Conservation (phyloP, 345 rosid species). For the Litchi chinensis region DNA sequence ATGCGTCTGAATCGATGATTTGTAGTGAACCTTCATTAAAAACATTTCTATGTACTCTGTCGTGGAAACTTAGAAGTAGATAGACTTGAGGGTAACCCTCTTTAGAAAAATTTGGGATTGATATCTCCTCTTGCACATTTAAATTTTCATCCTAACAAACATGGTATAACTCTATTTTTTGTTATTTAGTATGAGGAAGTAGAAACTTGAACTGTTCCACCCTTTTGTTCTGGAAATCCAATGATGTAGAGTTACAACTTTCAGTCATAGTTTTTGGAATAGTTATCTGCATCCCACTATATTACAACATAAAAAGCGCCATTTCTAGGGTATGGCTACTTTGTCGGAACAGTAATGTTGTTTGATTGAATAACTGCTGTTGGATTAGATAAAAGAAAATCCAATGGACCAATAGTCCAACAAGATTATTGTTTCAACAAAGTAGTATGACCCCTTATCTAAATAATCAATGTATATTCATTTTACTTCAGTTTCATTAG, state of each 20-base stretch:
- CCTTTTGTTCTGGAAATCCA: not conserved
- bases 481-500: not conserved
- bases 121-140: not conserved
- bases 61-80: not conserved
- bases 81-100: not conserved
- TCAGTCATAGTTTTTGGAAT: not conserved
- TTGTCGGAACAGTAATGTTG: too few species aligned
- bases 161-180: not conserved
- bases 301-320: not conserved
- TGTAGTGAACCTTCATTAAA: not conserved
- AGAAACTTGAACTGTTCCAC: not conserved
- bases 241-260: not conserved
- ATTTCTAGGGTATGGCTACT: not conserved
- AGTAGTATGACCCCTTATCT: too few species aligned
- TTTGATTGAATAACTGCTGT: too few species aligned
- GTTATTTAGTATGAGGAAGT: not conserved
- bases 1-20: not conserved
- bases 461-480: not conserved
- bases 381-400: too few species aligned
- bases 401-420: too few species aligned
- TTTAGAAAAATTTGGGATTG: not conserved
- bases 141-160: not conserved
- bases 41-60: not conserved
- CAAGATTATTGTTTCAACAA: too few species aligned
- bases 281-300: not conserved